Evolutionary conservation across 768 basidiomycete genomes (phyloP), one percentile per base, ranked within the genome.

Genomic region (Lentinula aciculospora): DNA sequence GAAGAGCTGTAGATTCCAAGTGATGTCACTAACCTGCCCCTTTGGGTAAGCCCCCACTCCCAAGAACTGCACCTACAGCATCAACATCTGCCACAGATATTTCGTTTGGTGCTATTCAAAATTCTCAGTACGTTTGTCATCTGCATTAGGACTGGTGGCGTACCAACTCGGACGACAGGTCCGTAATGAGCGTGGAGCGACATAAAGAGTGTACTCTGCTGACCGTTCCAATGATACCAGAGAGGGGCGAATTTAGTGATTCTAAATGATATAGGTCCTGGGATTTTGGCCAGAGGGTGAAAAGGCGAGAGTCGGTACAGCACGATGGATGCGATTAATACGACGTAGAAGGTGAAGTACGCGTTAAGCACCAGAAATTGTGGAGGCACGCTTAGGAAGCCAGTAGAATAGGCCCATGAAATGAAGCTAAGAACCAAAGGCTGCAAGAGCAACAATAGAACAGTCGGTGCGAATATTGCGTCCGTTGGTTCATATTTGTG

Each of bases 71-170:
- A 8, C 21, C 15, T 17, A 60, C 34, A 12, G 56, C 44, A 27
- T 56, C 54, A 31, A 48, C 37, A 40, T 57, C 56, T 27, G 39
- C 39, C 19, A 57, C 42, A 47, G 56, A 57, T 21, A 60, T 40
- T 47, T 56, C 56, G 25, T 60, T 60, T 15, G 59, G 59, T 29
- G 57, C 59, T 60, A 42, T 37, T 25, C n/a, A 36, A 56, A 23
- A 21, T 34, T 21, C 42, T 44, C 10, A 25, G 21, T 13, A 13
- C 17, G 37, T 39, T 39, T n/a, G n/a, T n/a, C n/a, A 23, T 28
- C 40, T 21, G 21, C 21, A 44, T 44, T 8, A 44, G 9, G 23
- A 40, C 6, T 53, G 7, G 36, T 42, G 51, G 37, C 39, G 17
- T 42, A 60, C 59, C 59, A 17, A 51, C 48, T 34, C 59, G 42